phyloP scores from a whole-genome alignment of 2,329 filamentous ascomycete species.

The Mariannaea elegans region DNA sequence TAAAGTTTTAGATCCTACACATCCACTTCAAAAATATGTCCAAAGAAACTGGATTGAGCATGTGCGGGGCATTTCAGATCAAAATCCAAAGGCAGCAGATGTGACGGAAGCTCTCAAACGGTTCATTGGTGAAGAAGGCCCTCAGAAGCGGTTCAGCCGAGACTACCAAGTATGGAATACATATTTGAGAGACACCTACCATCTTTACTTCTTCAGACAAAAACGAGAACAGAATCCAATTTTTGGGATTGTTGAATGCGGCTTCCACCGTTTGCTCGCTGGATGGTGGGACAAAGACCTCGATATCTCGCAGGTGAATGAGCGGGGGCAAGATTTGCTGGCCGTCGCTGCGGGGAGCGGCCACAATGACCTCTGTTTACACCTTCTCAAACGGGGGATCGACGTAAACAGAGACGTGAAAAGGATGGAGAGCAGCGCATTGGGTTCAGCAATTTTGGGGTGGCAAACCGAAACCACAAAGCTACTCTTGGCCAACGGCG shows the following conservation, averaged over 20 bases:
- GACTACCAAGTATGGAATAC: neutral
- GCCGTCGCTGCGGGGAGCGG: neutral
- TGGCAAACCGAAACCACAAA: neutral
- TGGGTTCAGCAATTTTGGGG: neutral
- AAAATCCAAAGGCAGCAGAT: neutral
- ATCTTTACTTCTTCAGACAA: neutral
- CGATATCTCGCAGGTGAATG: neutral
- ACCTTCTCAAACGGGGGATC: neutral
- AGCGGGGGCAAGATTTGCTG: neutral
- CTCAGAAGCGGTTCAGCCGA: neutral
- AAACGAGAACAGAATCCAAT: neutral
- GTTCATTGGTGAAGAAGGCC: neutral
- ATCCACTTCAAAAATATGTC: neutral
- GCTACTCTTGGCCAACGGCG: neutral
- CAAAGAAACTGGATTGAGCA: neutral
- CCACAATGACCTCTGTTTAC: neutral
- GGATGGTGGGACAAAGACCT: conserved; percentile 10
- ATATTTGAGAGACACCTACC: neutral
- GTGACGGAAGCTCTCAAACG: neutral
- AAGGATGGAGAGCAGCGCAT: neutral
- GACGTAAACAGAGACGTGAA: neutral
- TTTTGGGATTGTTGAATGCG: neutral
- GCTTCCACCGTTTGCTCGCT: neutral
- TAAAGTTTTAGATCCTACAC: neutral
- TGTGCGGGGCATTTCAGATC: neutral